A percentile compares a stretch with the other conserved stretches of the same genome.
Evolutionary conservation across 1,284 basidiomycete species (phyloP).

Genomic region (Trametes hirsuta): DNA sequence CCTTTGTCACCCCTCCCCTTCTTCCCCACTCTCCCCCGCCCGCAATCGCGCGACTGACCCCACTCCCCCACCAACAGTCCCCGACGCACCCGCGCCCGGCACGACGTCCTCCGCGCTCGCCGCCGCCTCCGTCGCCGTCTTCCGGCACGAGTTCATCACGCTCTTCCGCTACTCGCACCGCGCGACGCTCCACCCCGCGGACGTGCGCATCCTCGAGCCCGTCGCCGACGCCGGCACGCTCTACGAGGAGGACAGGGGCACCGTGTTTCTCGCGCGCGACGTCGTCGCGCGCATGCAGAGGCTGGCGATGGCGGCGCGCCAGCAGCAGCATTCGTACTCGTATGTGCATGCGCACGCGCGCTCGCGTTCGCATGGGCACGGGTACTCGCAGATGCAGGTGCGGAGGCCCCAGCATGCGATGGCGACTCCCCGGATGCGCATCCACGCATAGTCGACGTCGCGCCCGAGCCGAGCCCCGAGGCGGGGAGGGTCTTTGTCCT

Average conservation of each 20-base stretch:
- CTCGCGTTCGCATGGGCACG: background rate
- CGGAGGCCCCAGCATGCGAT: background rate
- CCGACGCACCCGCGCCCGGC: slow-evolving; percentile 22
- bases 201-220: slow-evolving; percentile 58
- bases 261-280: slow-evolving; percentile 63
- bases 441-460: too few relatives aligned
- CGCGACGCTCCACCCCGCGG: slow-evolving; percentile 40
- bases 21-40: slow-evolving; percentile 3
- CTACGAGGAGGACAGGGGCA: slow-evolving; percentile 66
- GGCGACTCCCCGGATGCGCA: too few relatives aligned
- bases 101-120: slow-evolving; percentile 37
- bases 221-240: slow-evolving; percentile 52
- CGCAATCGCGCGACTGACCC: slow-evolving; percentile 16
- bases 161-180: slow-evolving; percentile 45
- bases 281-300: slow-evolving; percentile 55
- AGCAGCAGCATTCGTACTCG: background rate
- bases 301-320: slow-evolving; percentile 24
- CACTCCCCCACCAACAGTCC: slow-evolving; percentile 17
- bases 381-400: too few relatives aligned
- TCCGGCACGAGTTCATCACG: slow-evolving; percentile 46
- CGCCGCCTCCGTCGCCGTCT: slow-evolving; percentile 38
- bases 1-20: background rate
- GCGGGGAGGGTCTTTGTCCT: too few relatives aligned
- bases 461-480: too few relatives aligned
- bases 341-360: background rate